A percentile compares a stretch with the other conserved stretches of the same genome.
Conservation (phyloP, 192 early-diverging fungal genomes). For the Coemansia furcata region DNA sequence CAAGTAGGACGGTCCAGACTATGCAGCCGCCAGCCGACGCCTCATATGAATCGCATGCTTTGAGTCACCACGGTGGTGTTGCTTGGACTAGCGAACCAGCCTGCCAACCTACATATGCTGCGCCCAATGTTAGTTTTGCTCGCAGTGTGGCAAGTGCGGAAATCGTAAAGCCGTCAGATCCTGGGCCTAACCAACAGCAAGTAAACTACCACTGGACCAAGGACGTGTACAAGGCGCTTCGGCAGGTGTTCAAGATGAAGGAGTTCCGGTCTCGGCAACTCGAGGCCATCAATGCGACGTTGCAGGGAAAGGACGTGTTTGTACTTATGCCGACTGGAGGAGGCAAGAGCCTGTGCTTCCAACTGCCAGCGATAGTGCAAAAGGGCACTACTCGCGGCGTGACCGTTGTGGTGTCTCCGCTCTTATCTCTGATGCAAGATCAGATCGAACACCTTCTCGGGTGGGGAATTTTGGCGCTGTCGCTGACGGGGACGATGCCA, state of each 20-base stretch:
- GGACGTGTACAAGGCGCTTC: constrained; percentile 68
- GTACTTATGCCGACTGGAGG: constrained; percentile 99
- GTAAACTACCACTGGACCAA: constrained; percentile 63
- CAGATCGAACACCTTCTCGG: constrained; percentile 76
- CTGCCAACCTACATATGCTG: background rate
- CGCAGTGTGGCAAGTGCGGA: background rate
- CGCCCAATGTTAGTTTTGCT: background rate
- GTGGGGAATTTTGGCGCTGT: constrained; percentile 61
- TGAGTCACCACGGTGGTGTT: background rate
- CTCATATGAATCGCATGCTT: background rate
- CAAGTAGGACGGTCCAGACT: background rate
- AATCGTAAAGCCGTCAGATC: constrained; percentile 36
- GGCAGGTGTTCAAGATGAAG: constrained; percentile 65
- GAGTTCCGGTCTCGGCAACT: constrained; percentile 84
- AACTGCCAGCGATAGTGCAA: constrained; percentile 78
- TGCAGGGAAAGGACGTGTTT: constrained; percentile 81
- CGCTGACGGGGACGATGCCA: constrained; percentile 62
- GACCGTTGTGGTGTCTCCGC: constrained; percentile 88
- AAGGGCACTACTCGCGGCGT: constrained; percentile 67
- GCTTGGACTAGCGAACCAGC: background rate
- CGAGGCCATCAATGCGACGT: constrained; percentile 84
- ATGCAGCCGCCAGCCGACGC: background rate
- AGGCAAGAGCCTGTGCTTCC: constrained; percentile 95
- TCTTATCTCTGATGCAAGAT: constrained; percentile 95
- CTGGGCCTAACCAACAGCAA: constrained; percentile 35